Conservation (phyloP, 2,329 filamentous ascomycete genomes). For the Diaporthe eres region DNA sequence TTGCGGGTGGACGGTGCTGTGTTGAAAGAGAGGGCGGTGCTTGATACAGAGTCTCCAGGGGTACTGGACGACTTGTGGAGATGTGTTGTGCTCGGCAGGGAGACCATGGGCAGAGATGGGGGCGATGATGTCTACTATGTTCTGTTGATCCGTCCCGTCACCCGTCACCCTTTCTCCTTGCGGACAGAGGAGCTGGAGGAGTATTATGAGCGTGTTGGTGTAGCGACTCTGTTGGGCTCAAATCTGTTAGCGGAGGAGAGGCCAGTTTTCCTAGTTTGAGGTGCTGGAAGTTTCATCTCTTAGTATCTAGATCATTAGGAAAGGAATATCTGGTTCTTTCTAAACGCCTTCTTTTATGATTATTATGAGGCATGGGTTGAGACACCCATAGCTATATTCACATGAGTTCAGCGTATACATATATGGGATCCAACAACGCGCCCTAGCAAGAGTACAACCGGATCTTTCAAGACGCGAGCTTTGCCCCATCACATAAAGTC, state of each 20-base stretch:
- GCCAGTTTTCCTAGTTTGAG: too few species aligned
- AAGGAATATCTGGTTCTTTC: too few species aligned
- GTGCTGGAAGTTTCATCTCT: too few species aligned
- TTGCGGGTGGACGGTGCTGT: not conserved
- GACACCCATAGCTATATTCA: not conserved
- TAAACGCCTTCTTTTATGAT: too few species aligned
- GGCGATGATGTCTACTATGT: not conserved
- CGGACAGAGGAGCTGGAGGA: not conserved
- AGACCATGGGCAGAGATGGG: not conserved
- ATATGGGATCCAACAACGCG: not conserved
- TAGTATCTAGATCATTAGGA: too few species aligned
- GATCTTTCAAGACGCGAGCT: not conserved
- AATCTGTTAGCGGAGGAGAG: not conserved
- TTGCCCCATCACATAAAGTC: not conserved
- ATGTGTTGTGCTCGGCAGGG: not conserved
- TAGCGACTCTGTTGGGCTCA: not conserved
- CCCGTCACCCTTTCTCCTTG: not conserved
- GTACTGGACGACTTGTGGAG: not conserved
- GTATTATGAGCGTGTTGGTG: not conserved
- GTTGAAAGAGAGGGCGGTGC: not conserved
- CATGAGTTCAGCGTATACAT: not conserved
- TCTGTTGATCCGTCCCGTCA: not conserved
- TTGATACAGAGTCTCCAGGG: not conserved
- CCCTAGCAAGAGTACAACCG: not conserved
- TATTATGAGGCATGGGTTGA: not conserved